Conservation (phyloP, 2,329 filamentous ascomycete genomes). For the Sporothrix brasiliensis region DNA sequence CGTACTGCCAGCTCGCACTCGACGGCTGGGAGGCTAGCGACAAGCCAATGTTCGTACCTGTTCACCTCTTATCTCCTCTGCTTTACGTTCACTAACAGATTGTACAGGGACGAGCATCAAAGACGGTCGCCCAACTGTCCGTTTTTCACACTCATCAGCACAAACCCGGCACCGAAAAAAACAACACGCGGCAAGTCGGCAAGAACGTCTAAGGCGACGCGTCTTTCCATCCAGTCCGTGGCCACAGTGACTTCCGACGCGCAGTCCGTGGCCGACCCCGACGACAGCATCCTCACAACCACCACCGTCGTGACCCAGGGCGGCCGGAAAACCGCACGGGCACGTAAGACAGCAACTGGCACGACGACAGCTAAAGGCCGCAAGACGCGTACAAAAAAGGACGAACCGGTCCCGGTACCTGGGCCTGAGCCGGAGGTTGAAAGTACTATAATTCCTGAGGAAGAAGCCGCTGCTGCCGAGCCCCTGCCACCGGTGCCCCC, state of each 20-base stretch:
- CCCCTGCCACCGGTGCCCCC: constrained; percentile 39
- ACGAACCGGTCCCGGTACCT: constrained; percentile 54
- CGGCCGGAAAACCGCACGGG: constrained; percentile 53
- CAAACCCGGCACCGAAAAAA: constrained; percentile 60
- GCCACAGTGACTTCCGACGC: constrained; percentile 55
- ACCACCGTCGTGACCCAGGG: constrained; percentile 61
- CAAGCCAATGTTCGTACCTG: constrained; percentile 72
- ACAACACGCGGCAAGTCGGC: constrained; percentile 55
- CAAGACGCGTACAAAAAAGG: constrained; percentile 57
- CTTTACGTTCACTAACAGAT: constrained; percentile 26
- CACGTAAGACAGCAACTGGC: constrained; percentile 58
- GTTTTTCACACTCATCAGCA: constrained; percentile 74
- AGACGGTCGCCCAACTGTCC: constrained; percentile 76
- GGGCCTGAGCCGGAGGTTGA: constrained; percentile 40
- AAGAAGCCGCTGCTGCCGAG: background rate
- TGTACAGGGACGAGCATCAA: constrained; percentile 76
- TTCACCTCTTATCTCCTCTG: background rate
- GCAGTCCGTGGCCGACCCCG: constrained; percentile 53
- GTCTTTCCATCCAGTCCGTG: constrained; percentile 63
- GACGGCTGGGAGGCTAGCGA: constrained; percentile 95
- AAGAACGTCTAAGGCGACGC: constrained; percentile 69
- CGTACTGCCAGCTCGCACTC: constrained; percentile 85
- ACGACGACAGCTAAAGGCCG: constrained; percentile 45
- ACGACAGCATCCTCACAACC: constrained; percentile 64
- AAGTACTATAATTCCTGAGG: constrained; percentile 37